Conservation (phyloP, 176 grass and related monocot species). For the Phragmites australis region DNA sequence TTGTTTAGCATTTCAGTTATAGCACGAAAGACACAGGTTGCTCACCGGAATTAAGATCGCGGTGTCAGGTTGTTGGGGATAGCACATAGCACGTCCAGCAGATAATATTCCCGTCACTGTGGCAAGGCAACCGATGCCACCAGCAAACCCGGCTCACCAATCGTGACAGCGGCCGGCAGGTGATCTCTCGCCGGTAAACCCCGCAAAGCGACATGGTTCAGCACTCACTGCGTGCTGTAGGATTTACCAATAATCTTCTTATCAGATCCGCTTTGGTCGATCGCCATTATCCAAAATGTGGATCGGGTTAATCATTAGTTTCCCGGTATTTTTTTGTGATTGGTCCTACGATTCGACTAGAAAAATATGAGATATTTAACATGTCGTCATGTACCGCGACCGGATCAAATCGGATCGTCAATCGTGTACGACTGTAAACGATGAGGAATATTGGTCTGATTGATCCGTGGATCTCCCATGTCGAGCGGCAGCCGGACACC, state of each 20-base stretch:
- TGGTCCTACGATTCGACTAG: constrained; percentile 7
- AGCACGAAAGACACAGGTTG: constrained; percentile 22
- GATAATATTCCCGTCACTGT: constrained; percentile 20
- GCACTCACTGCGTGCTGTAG: constrained; percentile 7
- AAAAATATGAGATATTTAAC: neutral
- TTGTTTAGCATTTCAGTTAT: constrained; percentile 25
- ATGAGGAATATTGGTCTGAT: constrained; percentile 1
- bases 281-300: constrained; percentile 15
- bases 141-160: constrained; percentile 41
- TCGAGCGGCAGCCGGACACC: constrained; percentile 26
- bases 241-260: neutral
- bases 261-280: neutral
- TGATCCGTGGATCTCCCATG: constrained; percentile 25
- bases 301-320: constrained; percentile 23
- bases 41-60: constrained; percentile 24
- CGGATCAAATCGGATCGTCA: constrained; percentile 18
- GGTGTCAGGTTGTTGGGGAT: constrained; percentile 46
- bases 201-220: neutral
- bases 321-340: neutral
- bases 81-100: constrained; percentile 39
- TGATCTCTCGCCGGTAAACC: neutral
- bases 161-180: constrained; percentile 31
- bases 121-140: constrained; percentile 15
- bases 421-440: constrained; percentile 10
- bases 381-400: neutral